phyloP scores from a whole-genome alignment of 108 stramenopile genomes.

The Pseudonitzschia pungens region DNA sequence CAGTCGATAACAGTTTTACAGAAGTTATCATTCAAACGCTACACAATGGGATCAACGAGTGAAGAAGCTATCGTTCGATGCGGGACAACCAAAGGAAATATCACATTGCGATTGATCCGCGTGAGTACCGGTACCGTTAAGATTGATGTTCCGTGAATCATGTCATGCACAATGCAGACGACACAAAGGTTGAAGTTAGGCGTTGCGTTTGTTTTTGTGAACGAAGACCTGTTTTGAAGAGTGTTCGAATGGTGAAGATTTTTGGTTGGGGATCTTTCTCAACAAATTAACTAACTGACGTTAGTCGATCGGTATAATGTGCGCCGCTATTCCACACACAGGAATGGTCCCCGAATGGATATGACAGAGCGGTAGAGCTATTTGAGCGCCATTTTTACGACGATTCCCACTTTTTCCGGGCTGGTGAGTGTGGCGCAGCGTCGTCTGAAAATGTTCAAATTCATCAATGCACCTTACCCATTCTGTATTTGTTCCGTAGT shows the following conservation, averaged over 20 bases:
- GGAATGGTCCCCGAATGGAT: constrained; percentile 87
- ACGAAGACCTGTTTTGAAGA: not conserved
- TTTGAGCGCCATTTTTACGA: constrained; percentile 85
- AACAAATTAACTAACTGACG: not conserved
- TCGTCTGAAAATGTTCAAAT: not conserved
- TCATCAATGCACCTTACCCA: not conserved
- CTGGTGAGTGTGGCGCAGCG: not conserved
- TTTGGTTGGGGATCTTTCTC: not conserved
- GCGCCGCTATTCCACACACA: not conserved
- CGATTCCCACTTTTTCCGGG: constrained; percentile 70
- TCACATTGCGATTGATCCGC: constrained; percentile 39
- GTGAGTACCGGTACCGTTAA: constrained; percentile 12
- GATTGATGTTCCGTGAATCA: not conserved
- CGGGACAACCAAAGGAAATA: constrained; percentile 40
- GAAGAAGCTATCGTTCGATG: constrained; percentile 44
- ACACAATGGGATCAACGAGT: not conserved
- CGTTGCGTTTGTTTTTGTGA: not conserved
- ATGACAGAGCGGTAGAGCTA: constrained; percentile 80
- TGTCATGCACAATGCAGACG: not conserved
- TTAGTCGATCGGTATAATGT: not conserved
- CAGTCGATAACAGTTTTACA: too few species aligned
- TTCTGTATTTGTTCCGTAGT: constrained; percentile 21
- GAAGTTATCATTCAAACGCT: too few species aligned
- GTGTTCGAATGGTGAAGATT: not conserved
- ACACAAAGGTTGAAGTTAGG: not conserved